phyloP scores from a whole-genome alignment of 306 rosid species.

The Sechiopsis laciniata region DNA sequence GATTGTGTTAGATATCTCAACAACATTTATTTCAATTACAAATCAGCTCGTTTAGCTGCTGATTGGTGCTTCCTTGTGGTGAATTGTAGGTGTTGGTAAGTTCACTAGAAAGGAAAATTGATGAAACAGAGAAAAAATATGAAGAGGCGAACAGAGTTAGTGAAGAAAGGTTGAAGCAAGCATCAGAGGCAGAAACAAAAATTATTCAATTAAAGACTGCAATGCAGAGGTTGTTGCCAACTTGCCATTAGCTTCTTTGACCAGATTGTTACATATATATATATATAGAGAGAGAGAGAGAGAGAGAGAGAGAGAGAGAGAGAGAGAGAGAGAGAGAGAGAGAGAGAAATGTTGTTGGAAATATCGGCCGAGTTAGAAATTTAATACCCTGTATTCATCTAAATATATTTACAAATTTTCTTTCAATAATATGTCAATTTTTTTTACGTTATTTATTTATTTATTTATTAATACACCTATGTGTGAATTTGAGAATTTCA shows the following conservation, averaged over 20 bases:
- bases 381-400: too few species aligned
- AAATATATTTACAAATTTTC: too few species aligned
- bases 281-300: too few species aligned
- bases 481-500: too few species aligned
- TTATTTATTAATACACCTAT: too few species aligned
- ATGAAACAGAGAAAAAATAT: conserved; percentile 78
- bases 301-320: too few species aligned
- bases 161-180: conserved; percentile 93
- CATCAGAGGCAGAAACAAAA: conserved; percentile 88
- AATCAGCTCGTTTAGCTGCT: conserved; percentile 24
- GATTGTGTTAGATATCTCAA: background rate
- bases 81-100: conserved; percentile 68
- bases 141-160: conserved; percentile 81
- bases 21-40: conserved; percentile 17
- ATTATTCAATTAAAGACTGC: conserved; percentile 82
- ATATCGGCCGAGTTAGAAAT: too few species aligned
- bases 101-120: conserved; percentile 85
- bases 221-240: conserved; percentile 69
- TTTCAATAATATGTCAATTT: too few species aligned
- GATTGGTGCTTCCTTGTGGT: conserved; percentile 31
- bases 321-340: too few species aligned
- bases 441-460: too few species aligned
- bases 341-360: too few species aligned
- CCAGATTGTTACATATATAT: too few species aligned
- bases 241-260: conserved; percentile 22